These are phyloP conservation scores for Pseudogymnoascus sp. DNA, from an alignment of 2,329 filamentous ascomycete species.

Conservation along the genomic window DNA sequence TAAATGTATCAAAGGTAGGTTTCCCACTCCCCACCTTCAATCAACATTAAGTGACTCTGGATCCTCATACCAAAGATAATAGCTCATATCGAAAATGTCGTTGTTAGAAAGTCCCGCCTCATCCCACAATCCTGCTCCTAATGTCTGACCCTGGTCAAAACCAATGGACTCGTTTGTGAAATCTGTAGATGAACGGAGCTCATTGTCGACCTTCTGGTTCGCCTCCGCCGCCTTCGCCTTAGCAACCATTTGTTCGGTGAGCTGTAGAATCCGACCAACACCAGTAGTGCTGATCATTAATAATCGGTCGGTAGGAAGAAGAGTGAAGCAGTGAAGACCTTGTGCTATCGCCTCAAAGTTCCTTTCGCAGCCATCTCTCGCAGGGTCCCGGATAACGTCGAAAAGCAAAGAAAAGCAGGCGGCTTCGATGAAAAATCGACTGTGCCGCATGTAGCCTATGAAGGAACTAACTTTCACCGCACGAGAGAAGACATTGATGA, in stretches of 20 bases:
- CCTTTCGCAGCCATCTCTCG: not conserved
- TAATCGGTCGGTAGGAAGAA: slow-evolving; percentile 2
- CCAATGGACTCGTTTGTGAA: not conserved
- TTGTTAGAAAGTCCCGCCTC: not conserved
- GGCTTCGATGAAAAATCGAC: slow-evolving; percentile 11
- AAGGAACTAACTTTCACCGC: not conserved
- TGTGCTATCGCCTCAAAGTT: slow-evolving; percentile 7
- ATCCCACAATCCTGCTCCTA: slow-evolving; percentile 3
- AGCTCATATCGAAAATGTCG: slow-evolving; percentile 8
- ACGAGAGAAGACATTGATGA: slow-evolving; percentile 5
- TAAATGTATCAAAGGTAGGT: not conserved
- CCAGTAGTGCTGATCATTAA: slow-evolving; percentile 7
- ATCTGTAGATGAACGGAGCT: not conserved
- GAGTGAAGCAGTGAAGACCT: slow-evolving; percentile 7
- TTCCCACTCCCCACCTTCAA: not conserved
- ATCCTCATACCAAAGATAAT: slow-evolving; percentile 13
- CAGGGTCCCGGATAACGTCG: slow-evolving; percentile 8
- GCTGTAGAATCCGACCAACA: slow-evolving; percentile 6
- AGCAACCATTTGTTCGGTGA: not conserved
- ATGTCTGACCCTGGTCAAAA: not conserved
- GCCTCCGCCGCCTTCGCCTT: not conserved
- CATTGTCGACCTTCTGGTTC: not conserved
- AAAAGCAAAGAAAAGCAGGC: slow-evolving; percentile 10
- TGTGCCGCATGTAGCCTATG: slow-evolving; percentile 8
- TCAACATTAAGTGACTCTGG: not conserved